Percentiles rank a stretch among this genome's conserved stretches.
These are phyloP conservation scores for Suhomyces terraborum DNA, from an alignment of 1,139 yeast genomes.

Conservation along the genomic window DNA sequence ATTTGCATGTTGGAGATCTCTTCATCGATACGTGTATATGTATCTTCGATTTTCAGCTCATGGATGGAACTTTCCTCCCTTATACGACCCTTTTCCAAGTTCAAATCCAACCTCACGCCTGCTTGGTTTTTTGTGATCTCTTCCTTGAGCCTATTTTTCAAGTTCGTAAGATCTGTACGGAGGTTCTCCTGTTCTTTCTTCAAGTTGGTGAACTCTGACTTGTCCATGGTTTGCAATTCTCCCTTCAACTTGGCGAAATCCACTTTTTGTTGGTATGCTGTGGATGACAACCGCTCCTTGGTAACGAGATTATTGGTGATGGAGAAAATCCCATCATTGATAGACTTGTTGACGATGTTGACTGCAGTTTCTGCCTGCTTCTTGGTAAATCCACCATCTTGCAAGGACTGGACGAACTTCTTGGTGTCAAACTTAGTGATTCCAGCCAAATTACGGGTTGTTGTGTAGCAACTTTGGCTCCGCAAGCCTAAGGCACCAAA, in stretches of 20 bases:
- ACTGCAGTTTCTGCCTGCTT: conserved; percentile 84
- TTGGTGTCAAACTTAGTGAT: conserved; percentile 74
- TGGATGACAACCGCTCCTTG: conserved; percentile 76
- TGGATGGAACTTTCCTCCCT: conserved; percentile 92
- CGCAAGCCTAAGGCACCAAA: neutral
- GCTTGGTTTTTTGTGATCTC: conserved; percentile 91
- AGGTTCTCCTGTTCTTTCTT: conserved; percentile 87
- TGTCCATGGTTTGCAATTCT: conserved; percentile 85
- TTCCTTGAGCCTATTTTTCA: conserved; percentile 81
- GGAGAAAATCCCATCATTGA: conserved; percentile 78
- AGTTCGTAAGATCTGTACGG: conserved; percentile 80
- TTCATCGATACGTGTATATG: conserved; percentile 92
- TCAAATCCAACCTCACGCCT: conserved; percentile 84
- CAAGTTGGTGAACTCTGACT: conserved; percentile 77
- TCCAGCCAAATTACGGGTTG: conserved; percentile 27
- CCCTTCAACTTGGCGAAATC: conserved; percentile 94
- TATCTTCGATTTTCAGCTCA: conserved; percentile 90
- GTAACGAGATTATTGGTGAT: conserved; percentile 78
- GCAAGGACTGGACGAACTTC: conserved; percentile 67
- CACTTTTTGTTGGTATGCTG: conserved; percentile 93
- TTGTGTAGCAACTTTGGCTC: neutral
- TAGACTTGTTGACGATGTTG: conserved; percentile 69
- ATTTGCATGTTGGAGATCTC: conserved; percentile 93
- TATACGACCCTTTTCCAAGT: conserved; percentile 91
- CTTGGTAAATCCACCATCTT: conserved; percentile 69